Conservation (phyloP, 2,329 filamentous ascomycete genomes). For the Geosmithia putterillii region DNA sequence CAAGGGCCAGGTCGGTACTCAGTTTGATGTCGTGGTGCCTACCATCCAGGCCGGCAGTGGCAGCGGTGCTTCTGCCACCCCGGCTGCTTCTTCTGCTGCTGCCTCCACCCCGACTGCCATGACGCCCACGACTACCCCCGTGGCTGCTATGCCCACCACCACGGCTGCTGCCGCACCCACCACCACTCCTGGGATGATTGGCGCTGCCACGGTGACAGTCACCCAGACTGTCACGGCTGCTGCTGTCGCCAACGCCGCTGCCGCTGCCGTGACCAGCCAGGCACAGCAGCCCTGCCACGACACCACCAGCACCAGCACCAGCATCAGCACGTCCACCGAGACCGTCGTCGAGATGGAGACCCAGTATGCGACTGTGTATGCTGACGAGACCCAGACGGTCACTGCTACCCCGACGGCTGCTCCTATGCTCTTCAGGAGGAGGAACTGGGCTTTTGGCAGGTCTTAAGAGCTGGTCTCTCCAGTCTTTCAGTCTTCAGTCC, state of each 20-base stretch:
- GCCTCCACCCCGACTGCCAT: not conserved
- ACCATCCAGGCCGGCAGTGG: not conserved
- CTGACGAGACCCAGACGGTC: not conserved
- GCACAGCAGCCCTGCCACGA: not conserved
- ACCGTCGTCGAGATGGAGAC: slow-evolving; percentile 3
- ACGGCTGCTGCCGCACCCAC: no score
- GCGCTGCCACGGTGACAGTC: slow-evolving; percentile 18
- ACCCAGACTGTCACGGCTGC: slow-evolving; percentile 21
- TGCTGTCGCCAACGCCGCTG: not conserved
- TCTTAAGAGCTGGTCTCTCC: not conserved
- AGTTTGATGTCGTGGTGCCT: not conserved
- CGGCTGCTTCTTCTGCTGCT: not conserved
- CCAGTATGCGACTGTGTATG: slow-evolving; percentile 1
- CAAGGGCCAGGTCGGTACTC: not conserved
- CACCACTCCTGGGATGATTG: not conserved
- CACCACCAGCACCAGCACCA: not conserved
- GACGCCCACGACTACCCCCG: not conserved
- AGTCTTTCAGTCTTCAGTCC: not conserved
- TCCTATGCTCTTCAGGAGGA: not conserved
- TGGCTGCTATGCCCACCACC: slow-evolving; percentile 2
- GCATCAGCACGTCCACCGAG: not conserved
- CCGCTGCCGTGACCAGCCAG: not conserved
- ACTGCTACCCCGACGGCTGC: not conserved
- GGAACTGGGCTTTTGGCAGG: not conserved
- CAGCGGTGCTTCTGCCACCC: no score